Conservation (phyloP, 2,329 filamentous ascomycete genomes). For the Ophiostoma quercus region DNA sequence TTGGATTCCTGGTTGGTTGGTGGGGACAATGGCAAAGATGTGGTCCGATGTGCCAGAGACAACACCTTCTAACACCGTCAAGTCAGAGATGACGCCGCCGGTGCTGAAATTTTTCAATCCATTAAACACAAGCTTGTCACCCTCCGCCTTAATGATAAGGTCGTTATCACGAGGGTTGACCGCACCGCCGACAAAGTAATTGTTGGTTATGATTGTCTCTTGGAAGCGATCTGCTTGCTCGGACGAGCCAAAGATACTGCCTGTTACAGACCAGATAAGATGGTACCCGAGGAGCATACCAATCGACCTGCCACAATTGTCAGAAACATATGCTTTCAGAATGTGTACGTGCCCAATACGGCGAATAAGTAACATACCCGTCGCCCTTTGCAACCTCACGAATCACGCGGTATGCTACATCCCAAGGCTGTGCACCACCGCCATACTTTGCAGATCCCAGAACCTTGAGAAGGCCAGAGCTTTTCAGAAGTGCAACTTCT, state of each 20-base stretch:
- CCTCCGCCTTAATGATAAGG: constrained; percentile 50
- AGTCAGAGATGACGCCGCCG: constrained; percentile 59
- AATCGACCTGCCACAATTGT: constrained; percentile 35
- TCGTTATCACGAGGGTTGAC: constrained; percentile 62
- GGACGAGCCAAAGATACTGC: constrained; percentile 54
- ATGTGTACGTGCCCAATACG: not conserved
- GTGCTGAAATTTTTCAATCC: constrained; percentile 64
- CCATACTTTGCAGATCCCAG: constrained; percentile 40
- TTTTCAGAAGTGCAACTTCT: constrained; percentile 40
- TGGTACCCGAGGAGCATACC: constrained; percentile 64
- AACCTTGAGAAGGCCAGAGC: constrained; percentile 39
- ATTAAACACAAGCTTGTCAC: constrained; percentile 53
- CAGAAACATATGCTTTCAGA: not conserved
- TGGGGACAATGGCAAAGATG: constrained; percentile 58
- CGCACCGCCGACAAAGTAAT: constrained; percentile 61
- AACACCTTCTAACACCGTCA: constrained; percentile 61
- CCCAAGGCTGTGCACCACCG: constrained; percentile 43
- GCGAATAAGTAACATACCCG: constrained; percentile 38
- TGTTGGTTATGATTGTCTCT: constrained; percentile 55
- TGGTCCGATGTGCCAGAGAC: constrained; percentile 54
- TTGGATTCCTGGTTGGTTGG: constrained; percentile 52
- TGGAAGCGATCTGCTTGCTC: constrained; percentile 55
- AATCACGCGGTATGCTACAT: constrained; percentile 53
- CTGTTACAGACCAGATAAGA: constrained; percentile 58
- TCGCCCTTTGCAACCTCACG: constrained; percentile 60